Percentiles rank a stretch among this genome's conserved stretches.
Conservation (phyloP, 345 rosid genomes). For the Zanthoxylum bungeanum region DNA sequence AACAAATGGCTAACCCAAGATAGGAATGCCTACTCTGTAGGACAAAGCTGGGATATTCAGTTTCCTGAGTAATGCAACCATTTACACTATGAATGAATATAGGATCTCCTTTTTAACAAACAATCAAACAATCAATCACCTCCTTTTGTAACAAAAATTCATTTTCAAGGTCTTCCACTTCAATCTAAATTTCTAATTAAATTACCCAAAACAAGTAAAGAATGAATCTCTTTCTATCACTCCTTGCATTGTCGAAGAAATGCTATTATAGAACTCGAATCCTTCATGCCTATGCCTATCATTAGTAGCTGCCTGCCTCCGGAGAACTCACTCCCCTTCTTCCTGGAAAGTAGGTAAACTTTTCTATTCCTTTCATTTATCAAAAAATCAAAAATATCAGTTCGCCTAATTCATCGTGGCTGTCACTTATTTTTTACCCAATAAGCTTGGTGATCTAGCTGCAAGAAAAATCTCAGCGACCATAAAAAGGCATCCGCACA, state of each 20-base stretch:
- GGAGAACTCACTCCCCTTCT: conserved; percentile 24
- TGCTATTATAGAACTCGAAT: conserved; percentile 1
- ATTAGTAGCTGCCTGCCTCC: no score
- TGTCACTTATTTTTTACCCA: conserved; percentile 6
- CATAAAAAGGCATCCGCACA: conserved; percentile 3
- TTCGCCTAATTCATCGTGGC: not conserved
- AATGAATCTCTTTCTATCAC: conserved; percentile 18
- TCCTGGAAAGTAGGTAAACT: conserved; percentile 1
- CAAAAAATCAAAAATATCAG: conserved; percentile 15
- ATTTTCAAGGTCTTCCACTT: conserved; percentile 2
- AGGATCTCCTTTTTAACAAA: not conserved
- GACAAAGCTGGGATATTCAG: not conserved
- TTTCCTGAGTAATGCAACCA: conserved; percentile 19
- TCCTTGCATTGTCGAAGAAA: conserved; percentile 12
- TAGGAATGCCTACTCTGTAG: conserved; percentile 13
- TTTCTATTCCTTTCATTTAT: conserved; percentile 23
- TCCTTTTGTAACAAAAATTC: conserved; percentile 2
- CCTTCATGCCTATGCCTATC: conserved; percentile 12
- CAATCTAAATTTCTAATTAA: conserved; percentile 1
- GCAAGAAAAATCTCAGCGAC: conserved; percentile 22
- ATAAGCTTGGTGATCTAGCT: conserved; percentile 23
- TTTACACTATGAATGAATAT: conserved; percentile 20
- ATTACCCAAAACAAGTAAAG: conserved; percentile 8
- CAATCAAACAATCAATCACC: not conserved
- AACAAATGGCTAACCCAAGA: conserved; percentile 13